phyloP scores from a whole-genome alignment of 2,329 filamentous ascomycete species.

The Hypoxylon sp. region DNA sequence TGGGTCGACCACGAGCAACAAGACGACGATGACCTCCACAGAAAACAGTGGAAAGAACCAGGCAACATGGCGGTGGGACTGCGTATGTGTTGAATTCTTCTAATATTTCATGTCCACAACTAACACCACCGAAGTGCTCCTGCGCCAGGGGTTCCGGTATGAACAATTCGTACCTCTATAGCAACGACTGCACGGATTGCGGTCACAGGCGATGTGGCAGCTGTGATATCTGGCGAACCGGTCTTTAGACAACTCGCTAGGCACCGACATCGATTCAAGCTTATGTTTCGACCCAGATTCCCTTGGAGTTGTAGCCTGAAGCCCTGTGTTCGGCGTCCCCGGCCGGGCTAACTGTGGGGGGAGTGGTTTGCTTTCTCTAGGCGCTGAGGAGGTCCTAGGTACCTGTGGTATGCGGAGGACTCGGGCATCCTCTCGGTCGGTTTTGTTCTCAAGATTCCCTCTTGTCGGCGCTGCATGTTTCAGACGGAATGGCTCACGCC shows the following conservation, averaged over 20 bases:
- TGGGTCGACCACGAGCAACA: background rate
- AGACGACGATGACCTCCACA: background rate
- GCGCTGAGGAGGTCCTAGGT: slow-evolving; percentile 11
- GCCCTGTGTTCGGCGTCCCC: slow-evolving; percentile 13
- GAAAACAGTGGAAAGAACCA: slow-evolving; percentile 1
- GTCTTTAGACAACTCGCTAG: slow-evolving; percentile 8
- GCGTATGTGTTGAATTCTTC: slow-evolving; percentile 29
- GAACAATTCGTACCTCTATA: slow-evolving; percentile 38
- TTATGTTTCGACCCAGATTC: background rate
- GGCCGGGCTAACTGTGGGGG: background rate
- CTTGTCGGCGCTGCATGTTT: background rate
- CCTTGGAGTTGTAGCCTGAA: background rate
- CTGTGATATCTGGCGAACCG: slow-evolving; percentile 31
- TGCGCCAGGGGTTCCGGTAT: slow-evolving; percentile 11
- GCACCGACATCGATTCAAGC: background rate
- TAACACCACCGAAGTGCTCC: slow-evolving; percentile 37
- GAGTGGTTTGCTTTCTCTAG: slow-evolving; percentile 3
- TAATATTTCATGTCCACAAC: background rate
- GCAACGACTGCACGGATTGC: slow-evolving; percentile 27
- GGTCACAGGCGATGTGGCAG: background rate
- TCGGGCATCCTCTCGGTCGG: background rate
- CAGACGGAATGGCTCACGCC: slow-evolving; percentile 24
- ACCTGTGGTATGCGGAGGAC: slow-evolving; percentile 2
- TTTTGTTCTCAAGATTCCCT: background rate
- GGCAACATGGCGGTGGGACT: slow-evolving; percentile 40